phyloP scores from a whole-genome alignment of 441 rosid species.

The Manihot esculenta region DNA sequence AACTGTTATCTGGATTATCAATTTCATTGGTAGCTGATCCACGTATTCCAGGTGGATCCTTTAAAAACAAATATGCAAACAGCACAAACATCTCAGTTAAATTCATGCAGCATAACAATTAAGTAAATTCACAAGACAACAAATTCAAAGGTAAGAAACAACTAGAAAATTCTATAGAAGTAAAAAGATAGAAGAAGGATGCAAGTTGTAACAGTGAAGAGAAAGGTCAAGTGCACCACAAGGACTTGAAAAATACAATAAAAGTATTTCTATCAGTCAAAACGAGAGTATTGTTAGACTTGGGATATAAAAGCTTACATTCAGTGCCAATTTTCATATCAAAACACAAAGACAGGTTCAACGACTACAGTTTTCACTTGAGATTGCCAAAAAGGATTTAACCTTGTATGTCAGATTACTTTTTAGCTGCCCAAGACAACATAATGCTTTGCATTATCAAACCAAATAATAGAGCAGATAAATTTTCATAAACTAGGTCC shows the following conservation, averaged over 20 bases:
- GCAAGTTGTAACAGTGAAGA: neutral
- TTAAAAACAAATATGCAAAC: slow-evolving; percentile 25
- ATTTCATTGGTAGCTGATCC: slow-evolving; percentile 29
- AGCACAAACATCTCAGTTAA: slow-evolving; percentile 23
- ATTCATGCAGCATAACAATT: neutral
- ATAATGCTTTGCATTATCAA: neutral
- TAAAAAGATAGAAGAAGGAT: too few species aligned
- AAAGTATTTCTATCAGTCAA: neutral
- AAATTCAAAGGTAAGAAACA: too few species aligned
- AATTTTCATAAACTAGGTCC: neutral
- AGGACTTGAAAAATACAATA: neutral
- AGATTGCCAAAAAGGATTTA: too few species aligned
- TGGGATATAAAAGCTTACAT: neutral
- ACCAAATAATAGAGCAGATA: neutral
- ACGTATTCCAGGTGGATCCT: slow-evolving; percentile 37
- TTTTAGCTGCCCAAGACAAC: neutral
- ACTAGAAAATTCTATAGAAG: too few species aligned
- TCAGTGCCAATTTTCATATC: too few species aligned
- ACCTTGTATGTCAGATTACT: neutral
- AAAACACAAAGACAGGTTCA: neutral
- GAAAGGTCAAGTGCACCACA: neutral
- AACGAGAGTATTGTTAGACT: neutral
- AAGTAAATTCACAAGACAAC: too few species aligned
- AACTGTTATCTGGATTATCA: slow-evolving; percentile 27
- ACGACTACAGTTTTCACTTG: neutral